phyloP scores from a whole-genome alignment of 129 eudicot species.

The Saussurea involucrata region DNA sequence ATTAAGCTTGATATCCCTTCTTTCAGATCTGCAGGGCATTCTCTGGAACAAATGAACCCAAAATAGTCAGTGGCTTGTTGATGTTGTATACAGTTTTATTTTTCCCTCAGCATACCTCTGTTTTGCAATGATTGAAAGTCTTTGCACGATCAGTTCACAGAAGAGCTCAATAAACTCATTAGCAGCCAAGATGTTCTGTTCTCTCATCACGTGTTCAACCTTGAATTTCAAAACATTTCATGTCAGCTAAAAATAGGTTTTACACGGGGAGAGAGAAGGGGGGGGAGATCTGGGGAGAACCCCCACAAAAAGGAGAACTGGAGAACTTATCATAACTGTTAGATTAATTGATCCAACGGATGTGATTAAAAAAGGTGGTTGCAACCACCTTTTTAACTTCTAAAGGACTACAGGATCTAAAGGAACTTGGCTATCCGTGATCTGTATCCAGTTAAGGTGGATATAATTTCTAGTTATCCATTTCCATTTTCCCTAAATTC shows the following conservation, averaged over 20 bases:
- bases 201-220: constrained; percentile 98
- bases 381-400: too few species aligned
- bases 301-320: too few species aligned
- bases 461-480: too few species aligned
- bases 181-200: constrained; percentile 92
- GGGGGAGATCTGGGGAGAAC: background rate
- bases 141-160: constrained; percentile 81
- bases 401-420: too few species aligned
- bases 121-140: constrained; percentile 82
- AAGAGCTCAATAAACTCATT: constrained; percentile 95
- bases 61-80: constrained; percentile 6
- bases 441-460: too few species aligned
- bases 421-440: too few species aligned
- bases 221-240: constrained; percentile 1
- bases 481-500: too few species aligned
- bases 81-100: background rate
- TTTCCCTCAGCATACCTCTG: constrained; percentile 43
- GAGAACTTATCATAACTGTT: too few species aligned
- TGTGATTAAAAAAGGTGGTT: too few species aligned
- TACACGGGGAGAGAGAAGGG: background rate
- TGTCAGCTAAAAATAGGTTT: background rate
- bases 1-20: constrained; percentile 91
- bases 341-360: too few species aligned
- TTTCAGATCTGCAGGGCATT: constrained; percentile 82
- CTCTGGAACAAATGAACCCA: constrained; percentile 43